Evolutionary conservation across 768 basidiomycete genomes (phyloP), one percentile per base, ranked within the genome.

Genomic region (Suillus hirtellus): DNA sequence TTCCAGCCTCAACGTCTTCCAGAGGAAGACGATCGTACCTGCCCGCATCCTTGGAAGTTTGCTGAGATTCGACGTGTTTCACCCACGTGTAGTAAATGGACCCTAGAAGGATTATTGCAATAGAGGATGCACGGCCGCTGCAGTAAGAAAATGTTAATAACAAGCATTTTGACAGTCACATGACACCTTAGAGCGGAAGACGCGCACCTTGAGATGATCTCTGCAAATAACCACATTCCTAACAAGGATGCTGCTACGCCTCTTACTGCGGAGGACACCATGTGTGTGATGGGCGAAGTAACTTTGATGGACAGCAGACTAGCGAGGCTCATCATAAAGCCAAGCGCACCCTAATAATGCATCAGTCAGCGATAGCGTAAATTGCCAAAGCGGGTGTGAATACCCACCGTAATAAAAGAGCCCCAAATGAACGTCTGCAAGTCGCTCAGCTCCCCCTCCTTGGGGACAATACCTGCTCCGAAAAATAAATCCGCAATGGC

Each of bases 251-350:
- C 93, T 1, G 94, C 88, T 34, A 98, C 96, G 19, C 96, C 95
- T 60, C 96, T 90, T 4, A 96, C 93, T 21, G 96, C 96, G 12
- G 95, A 95, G 4, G 94, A 96, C 34, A 97, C 80, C 96, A 98
- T 99, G 75, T 99, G 96, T 2, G 96, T 96, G 73, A 98, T 95
- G 15, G 96, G 96, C 1, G 95, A 96, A 9, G 96, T 99, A 65
- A 98, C 92, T 75, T 99, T 96, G 81, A 99, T 97, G 31, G 93
- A 95, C 37, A 99, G 82, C 65, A 96, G 79, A 66, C 92, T 93
- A 11, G 96, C 95, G 60, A 99, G 85, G 77, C 91, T 93, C 86
- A 99, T 97, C 69, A 96, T 78, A 83, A 97, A 99, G 11, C 96
- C 96, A 60, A 97, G 78, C 19, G 84, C 78, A 38, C 95, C 95